A percentile compares a stretch with the other conserved stretches of the same genome.
Conservation (phyloP, 2,329 filamentous ascomycete genomes). For the Alternaria postmessia region DNA sequence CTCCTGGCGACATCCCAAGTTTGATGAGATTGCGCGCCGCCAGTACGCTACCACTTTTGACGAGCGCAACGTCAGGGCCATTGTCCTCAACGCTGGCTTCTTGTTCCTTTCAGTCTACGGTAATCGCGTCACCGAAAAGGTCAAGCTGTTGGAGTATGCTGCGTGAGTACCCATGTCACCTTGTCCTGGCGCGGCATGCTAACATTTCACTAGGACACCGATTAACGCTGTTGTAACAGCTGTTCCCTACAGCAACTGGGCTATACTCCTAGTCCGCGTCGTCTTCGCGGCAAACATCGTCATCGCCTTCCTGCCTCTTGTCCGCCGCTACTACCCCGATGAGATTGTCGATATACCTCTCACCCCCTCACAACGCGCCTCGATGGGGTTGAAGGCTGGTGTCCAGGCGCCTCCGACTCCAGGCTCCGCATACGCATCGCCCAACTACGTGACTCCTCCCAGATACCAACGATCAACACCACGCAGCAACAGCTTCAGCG, state of each 20-base stretch:
- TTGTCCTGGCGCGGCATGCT: conserved; percentile 10
- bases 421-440: conserved; percentile 58
- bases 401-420: conserved; percentile 67
- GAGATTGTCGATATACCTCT: conserved; percentile 88
- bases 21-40: conserved; percentile 85
- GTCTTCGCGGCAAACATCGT: conserved; percentile 69
- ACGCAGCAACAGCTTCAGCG: conserved; percentile 65
- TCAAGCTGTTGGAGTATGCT: conserved; percentile 31
- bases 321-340: conserved; percentile 68
- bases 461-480: conserved; percentile 82
- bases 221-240: conserved; percentile 47
- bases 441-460: conserved; percentile 82
- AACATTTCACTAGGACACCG: conserved; percentile 42
- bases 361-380: conserved; percentile 83
- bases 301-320: conserved; percentile 74
- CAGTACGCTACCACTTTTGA: conserved; percentile 81
- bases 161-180: conserved; percentile 23
- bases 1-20: conserved; percentile 88
- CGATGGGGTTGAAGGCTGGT: conserved; percentile 80
- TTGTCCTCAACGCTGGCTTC: conserved; percentile 72
- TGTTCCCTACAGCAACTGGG: conserved; percentile 49
- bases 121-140: conserved; percentile 26
- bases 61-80: conserved; percentile 74
- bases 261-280: conserved; percentile 61
- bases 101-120: conserved; percentile 59